These are phyloP conservation scores for Obelidium mucronatum DNA, from an alignment of 192 early-diverging fungal species.

Conservation along the genomic window DNA sequence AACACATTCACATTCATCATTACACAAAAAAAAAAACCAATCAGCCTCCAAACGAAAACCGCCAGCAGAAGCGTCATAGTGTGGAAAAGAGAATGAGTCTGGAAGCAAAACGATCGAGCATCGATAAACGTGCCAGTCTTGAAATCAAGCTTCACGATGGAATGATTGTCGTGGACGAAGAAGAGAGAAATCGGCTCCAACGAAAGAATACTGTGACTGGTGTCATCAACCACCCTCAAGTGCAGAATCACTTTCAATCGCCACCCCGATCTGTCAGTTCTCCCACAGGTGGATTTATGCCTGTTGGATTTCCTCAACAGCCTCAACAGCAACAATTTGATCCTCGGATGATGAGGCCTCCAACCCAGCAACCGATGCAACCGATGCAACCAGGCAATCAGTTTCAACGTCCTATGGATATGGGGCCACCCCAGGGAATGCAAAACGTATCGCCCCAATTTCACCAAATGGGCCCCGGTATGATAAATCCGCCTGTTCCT, in stretches of 20 bases:
- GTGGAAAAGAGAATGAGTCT: conserved; percentile 16
- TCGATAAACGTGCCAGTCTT: conserved; percentile 19
- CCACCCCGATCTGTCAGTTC: conserved; percentile 3
- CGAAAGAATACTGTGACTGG: neutral
- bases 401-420: neutral
- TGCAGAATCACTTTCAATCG: neutral
- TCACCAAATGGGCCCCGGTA: neutral
- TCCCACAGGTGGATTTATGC: neutral
- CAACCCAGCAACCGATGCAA: neutral
- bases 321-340: neutral
- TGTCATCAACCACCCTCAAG: conserved; percentile 1
- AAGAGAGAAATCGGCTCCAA: neutral
- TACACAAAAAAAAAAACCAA: too few species aligned
- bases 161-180: conserved; percentile 29
- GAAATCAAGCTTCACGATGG: conserved; percentile 35
- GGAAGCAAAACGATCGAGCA: conserved; percentile 3
- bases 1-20: neutral
- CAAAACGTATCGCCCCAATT: neutral
- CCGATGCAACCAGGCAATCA: neutral
- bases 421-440: neutral
- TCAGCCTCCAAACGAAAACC: neutral
- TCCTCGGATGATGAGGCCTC: conserved; percentile 8
- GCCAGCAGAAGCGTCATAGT: conserved; percentile 8
- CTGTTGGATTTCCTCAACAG: neutral
- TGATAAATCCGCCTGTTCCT: neutral